Percentiles rank a stretch among this genome's conserved stretches.
Conservation (phyloP, 768 basidiomycete species). For the Solioccasus polychromus region DNA sequence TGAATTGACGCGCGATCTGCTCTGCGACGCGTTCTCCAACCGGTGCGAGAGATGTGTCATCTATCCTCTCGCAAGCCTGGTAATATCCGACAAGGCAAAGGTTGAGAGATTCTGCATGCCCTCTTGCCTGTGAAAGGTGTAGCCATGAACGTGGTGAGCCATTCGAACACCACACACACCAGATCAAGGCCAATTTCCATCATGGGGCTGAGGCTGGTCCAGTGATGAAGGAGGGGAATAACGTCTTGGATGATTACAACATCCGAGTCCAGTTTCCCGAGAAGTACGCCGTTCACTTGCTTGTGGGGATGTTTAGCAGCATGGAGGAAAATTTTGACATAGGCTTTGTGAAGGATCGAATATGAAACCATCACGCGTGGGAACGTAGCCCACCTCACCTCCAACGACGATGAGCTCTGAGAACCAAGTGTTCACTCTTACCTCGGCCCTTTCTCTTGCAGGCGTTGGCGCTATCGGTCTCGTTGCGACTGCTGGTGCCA, state of each 20-base stretch:
- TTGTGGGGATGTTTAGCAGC: slow-evolving; percentile 76
- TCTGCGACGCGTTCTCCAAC: slow-evolving; percentile 63
- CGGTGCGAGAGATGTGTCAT: slow-evolving; percentile 58
- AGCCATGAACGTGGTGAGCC: neutral
- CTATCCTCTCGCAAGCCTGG: slow-evolving; percentile 64
- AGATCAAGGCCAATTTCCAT: slow-evolving; percentile 83
- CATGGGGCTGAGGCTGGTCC: slow-evolving; percentile 81
- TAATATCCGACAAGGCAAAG: slow-evolving; percentile 70
- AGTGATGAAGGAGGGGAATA: slow-evolving; percentile 79
- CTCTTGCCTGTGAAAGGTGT: slow-evolving; percentile 44
- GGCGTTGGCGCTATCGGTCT: slow-evolving; percentile 53
- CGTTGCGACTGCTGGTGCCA: slow-evolving; percentile 52
- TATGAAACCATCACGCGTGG: slow-evolving; percentile 39
- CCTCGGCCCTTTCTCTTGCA: slow-evolving; percentile 61
- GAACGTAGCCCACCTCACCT: neutral
- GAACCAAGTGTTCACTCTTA: slow-evolving; percentile 47
- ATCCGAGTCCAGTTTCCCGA: slow-evolving; percentile 47
- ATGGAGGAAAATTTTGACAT: slow-evolving; percentile 74
- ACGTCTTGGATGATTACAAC: slow-evolving; percentile 57
- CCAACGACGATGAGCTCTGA: slow-evolving; percentile 17
- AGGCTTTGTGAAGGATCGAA: slow-evolving; percentile 57
- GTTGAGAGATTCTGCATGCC: slow-evolving; percentile 53
- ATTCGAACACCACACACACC: slow-evolving; percentile 38
- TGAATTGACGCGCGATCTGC: slow-evolving; percentile 52
- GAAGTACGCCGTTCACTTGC: slow-evolving; percentile 74